Evolutionary conservation across 768 basidiomycete genomes (phyloP).

Genomic region (Suillus discolor): DNA sequence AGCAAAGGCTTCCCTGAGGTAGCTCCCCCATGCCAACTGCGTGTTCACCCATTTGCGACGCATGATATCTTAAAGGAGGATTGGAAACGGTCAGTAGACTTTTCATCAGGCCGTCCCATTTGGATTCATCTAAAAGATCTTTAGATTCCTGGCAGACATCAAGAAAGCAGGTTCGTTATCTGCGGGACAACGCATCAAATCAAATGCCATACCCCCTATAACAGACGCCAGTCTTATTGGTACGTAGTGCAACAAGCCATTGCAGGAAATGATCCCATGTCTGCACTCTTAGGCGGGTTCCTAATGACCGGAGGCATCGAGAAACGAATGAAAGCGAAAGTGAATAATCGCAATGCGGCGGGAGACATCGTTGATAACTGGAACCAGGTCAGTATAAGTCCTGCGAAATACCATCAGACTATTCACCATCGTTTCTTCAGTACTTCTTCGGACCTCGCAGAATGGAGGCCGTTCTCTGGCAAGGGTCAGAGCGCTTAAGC

Average conservation of each 20-base stretch:
- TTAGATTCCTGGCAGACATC: slow-evolving; percentile 44
- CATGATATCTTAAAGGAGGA: slow-evolving; percentile 53
- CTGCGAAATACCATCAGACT: background rate
- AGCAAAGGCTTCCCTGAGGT: slow-evolving; percentile 45
- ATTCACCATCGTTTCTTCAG: slow-evolving; percentile 25
- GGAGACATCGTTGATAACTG: slow-evolving; percentile 48
- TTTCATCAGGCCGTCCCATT: background rate
- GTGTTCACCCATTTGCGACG: slow-evolving; percentile 51
- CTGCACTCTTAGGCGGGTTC: slow-evolving; percentile 20
- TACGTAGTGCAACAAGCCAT: slow-evolving; percentile 12
- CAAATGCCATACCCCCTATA: slow-evolving; percentile 33
- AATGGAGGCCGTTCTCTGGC: slow-evolving; percentile 44
- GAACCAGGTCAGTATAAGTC: slow-evolving; percentile 48
- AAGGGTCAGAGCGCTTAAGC: slow-evolving; percentile 31
- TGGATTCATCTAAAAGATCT: background rate
- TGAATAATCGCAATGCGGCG: slow-evolving; percentile 40
- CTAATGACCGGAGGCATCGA: slow-evolving; percentile 18
- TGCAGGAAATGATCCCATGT: background rate
- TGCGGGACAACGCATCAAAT: slow-evolving; percentile 33
- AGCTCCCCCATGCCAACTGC: slow-evolving; percentile 40
- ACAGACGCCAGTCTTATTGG: slow-evolving; percentile 31
- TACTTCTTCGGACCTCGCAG: slow-evolving; percentile 50
- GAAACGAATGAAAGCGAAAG: slow-evolving; percentile 33
- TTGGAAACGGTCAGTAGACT: slow-evolving; percentile 42
- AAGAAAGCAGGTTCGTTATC: slow-evolving; percentile 37